These are phyloP conservation scores for Backusella tarrabulga DNA, from an alignment of 192 early-diverging fungal species.

Conservation along the genomic window DNA sequence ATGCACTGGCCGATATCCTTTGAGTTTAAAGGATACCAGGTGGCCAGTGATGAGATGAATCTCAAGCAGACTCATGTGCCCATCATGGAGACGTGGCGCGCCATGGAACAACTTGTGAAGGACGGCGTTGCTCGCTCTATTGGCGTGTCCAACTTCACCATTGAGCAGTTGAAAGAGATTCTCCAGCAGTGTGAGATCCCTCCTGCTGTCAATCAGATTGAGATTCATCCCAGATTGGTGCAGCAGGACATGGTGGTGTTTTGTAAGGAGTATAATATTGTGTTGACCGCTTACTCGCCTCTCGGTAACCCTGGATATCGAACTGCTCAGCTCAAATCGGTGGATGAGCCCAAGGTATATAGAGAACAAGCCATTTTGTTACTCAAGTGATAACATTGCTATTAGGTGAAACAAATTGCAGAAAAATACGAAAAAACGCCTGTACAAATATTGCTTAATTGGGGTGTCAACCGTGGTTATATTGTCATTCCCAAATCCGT, in stretches of 20 bases:
- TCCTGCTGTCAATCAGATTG: conserved; percentile 73
- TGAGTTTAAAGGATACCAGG: conserved; percentile 34
- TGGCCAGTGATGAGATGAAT: conserved; percentile 12
- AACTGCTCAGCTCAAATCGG: neutral
- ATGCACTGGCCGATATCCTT: conserved; percentile 83
- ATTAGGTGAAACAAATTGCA: conserved; percentile 42
- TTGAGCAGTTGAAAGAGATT: conserved; percentile 56
- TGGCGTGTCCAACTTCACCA: conserved; percentile 78
- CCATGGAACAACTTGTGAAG: conserved; percentile 72
- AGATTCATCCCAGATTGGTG: conserved; percentile 54
- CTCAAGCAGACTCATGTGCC: conserved; percentile 39
- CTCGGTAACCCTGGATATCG: conserved; percentile 46
- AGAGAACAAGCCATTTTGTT: neutral
- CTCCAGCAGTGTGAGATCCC: conserved; percentile 56
- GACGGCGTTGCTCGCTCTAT: conserved; percentile 63
- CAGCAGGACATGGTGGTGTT: conserved; percentile 59
- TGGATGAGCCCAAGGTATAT: conserved; percentile 15
- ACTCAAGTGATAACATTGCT: neutral
- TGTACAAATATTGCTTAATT: conserved; percentile 53
- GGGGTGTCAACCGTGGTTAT: conserved; percentile 52
- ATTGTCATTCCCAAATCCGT: conserved; percentile 68
- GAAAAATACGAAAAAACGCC: conserved; percentile 44
- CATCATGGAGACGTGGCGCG: conserved; percentile 64
- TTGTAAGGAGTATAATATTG: conserved; percentile 57
- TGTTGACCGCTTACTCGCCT: conserved; percentile 70